Evolutionary conservation across 371 early-diverging fungal genomes (phyloP).

Genomic region (Zopfochytrium polystomum): DNA sequence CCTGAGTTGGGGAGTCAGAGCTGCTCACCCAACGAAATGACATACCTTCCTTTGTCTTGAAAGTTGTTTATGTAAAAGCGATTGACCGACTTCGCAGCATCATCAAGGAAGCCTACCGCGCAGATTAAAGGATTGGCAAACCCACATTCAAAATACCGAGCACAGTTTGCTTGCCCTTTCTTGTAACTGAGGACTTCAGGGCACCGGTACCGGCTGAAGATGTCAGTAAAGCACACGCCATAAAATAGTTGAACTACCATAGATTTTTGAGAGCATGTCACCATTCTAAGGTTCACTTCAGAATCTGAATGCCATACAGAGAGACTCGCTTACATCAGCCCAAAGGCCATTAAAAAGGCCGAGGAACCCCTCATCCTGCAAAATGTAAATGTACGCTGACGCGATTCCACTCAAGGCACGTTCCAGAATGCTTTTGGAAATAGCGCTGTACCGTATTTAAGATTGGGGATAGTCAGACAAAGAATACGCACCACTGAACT

Average conservation of each 20-base stretch:
- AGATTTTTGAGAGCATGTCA: too few species aligned
- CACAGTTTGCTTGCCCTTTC: slow-evolving; percentile 84
- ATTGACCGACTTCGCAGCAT: slow-evolving; percentile 88
- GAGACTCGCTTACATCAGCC: too few species aligned
- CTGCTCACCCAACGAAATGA: neutral
- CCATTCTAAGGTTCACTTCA: too few species aligned
- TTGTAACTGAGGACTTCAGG: slow-evolving; percentile 86
- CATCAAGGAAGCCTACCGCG: slow-evolving; percentile 64
- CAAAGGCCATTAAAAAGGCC: slow-evolving; percentile 64
- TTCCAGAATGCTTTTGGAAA: too few species aligned
- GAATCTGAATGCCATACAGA: too few species aligned
- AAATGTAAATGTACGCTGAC: too few species aligned
- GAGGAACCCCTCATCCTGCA: slow-evolving; percentile 24
- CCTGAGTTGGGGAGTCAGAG: slow-evolving; percentile 53
- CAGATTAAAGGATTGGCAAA: slow-evolving; percentile 19
- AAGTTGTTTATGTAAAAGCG: slow-evolving; percentile 92
- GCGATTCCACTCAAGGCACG: too few species aligned
- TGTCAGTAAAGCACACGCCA: slow-evolving; percentile 24
- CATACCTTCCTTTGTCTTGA: slow-evolving; percentile 60
- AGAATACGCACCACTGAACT: slow-evolving; percentile 44
- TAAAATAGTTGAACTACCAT: too few species aligned
- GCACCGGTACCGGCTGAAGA: slow-evolving; percentile 92
- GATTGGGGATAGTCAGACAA: slow-evolving; percentile 11
- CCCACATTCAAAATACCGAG: slow-evolving; percentile 41
- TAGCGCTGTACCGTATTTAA: too few species aligned